Conservation (phyloP, 2,329 filamentous ascomycete species). For the Diaporthe caulivora region DNA sequence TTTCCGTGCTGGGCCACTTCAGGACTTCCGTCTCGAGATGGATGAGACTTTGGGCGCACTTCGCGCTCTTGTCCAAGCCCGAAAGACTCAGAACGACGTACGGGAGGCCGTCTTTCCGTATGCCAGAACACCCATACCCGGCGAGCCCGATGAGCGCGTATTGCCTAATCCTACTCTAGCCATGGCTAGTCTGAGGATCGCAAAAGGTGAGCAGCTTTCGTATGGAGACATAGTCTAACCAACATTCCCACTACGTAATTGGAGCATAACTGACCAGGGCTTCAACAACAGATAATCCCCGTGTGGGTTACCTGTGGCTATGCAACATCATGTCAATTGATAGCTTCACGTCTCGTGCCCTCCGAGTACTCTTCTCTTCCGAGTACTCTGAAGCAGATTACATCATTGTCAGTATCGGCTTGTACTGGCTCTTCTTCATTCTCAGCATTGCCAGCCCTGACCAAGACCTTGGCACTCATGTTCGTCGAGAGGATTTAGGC, state of each 20-base stretch:
- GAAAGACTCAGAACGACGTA: slow-evolving; percentile 44
- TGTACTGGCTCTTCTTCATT: slow-evolving; percentile 13
- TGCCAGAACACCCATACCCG: neutral
- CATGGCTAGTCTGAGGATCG: slow-evolving; percentile 5
- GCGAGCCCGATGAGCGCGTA: neutral
- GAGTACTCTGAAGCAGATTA: slow-evolving; percentile 17
- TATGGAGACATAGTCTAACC: neutral
- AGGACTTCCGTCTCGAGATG: slow-evolving; percentile 48
- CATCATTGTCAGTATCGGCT: slow-evolving; percentile 9
- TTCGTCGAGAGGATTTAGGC: slow-evolving; percentile 1
- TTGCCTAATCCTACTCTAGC: neutral
- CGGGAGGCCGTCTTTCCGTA: slow-evolving; percentile 5
- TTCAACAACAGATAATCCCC: neutral
- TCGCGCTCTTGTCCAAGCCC: slow-evolving; percentile 46
- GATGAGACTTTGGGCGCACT: slow-evolving; percentile 52
- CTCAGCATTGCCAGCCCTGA: neutral
- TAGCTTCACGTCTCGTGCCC: slow-evolving; percentile 4
- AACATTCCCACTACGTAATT: neutral
- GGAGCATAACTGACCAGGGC: neutral
- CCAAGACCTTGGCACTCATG: neutral
- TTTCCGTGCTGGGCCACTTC: slow-evolving; percentile 45
- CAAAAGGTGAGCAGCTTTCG: neutral
- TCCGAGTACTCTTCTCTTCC: neutral
- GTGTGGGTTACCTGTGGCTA: neutral
- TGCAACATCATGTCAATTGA: slow-evolving; percentile 17